phyloP scores from a whole-genome alignment of 257 asterid species.

The Scutellaria minor region DNA sequence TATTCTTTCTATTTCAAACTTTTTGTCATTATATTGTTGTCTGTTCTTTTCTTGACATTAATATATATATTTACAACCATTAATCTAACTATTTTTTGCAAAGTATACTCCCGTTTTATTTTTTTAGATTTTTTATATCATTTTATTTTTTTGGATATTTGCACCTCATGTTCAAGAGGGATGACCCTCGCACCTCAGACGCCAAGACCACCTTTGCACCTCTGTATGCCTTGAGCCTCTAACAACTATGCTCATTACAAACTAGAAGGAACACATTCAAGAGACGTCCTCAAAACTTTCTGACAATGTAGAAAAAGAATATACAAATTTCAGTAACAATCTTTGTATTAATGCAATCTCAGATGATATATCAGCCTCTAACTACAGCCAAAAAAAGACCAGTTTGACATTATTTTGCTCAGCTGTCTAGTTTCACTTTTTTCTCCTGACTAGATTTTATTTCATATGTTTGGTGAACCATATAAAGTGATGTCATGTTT shows the following conservation, averaged over 20 bases:
- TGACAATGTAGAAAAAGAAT: background rate
- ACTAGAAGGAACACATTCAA: constrained; percentile 14
- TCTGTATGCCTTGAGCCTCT: too few relatives aligned
- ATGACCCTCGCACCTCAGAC: too few relatives aligned
- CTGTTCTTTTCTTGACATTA: too few relatives aligned
- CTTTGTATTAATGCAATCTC: background rate
- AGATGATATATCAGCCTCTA: constrained; percentile 1
- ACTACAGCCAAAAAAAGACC: background rate
- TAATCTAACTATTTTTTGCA: too few relatives aligned
- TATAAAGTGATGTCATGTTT: background rate
- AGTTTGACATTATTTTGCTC: background rate
- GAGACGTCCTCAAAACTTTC: background rate
- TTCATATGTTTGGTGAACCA: background rate
- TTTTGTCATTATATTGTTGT: too few relatives aligned
- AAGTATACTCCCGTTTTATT: too few relatives aligned
- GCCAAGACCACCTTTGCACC: too few relatives aligned
- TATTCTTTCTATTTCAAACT: too few relatives aligned
- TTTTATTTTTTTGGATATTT: too few relatives aligned
- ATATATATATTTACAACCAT: too few relatives aligned
- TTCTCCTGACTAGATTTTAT: background rate
- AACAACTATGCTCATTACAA: background rate
- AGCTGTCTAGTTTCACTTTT: background rate
- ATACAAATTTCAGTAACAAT: background rate
- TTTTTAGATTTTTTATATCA: too few relatives aligned
- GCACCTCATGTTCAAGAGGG: too few relatives aligned